Evolutionary conservation across 768 basidiomycete genomes (phyloP), one percentile per base, ranked within the genome.

Genomic region (Rossbeevera mucosa): DNA sequence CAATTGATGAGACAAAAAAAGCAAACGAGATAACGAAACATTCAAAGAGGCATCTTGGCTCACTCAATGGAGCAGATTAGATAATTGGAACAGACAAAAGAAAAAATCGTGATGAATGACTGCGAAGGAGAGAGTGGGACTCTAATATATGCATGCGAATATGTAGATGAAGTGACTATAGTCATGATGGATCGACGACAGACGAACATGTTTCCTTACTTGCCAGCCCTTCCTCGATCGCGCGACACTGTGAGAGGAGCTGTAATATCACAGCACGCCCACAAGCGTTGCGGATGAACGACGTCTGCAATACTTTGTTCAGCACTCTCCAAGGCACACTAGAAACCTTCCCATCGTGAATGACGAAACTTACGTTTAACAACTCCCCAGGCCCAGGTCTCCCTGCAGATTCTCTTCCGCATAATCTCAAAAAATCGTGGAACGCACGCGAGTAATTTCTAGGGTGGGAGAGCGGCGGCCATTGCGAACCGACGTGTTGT

Each of bases 401-500:
- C 31, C 69, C 69, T 4, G 69, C 66, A 28, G 78, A 75, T 14
- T 84, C 82, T 43, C 84, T 75, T 8, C 85, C 86, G 61, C 87
- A 90, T 47, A 78, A 64, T 33, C 71, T 73, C 59, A 91, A 67
- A 67, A 91, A 90, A 21, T 88, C 84, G 61, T 86, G 86, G 63
- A 90, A 86, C 30, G 77, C 72, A 43, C 80, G 80, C 45, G 86
- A 85, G 61, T 79, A 87, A 9, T 80, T 66, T 44, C 82, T 77
- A 7, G 85, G 80, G 18, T 80, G 74, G 28, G 70, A 65, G 30
- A 91, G 63, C 18, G 80, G 71, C 6, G 88, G 88, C 82, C 85
- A 88, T 4, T 82, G 79, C 22, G 82, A 76, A 7, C 74, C 76
- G 11, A 88, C 63, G 24, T 71, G 64, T 9, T 60, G 59, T 5